A percentile compares a stretch with the other conserved stretches of the same genome.
phyloP scores from a whole-genome alignment of 352 stramenopile species.

The Pythium periplocum region DNA sequence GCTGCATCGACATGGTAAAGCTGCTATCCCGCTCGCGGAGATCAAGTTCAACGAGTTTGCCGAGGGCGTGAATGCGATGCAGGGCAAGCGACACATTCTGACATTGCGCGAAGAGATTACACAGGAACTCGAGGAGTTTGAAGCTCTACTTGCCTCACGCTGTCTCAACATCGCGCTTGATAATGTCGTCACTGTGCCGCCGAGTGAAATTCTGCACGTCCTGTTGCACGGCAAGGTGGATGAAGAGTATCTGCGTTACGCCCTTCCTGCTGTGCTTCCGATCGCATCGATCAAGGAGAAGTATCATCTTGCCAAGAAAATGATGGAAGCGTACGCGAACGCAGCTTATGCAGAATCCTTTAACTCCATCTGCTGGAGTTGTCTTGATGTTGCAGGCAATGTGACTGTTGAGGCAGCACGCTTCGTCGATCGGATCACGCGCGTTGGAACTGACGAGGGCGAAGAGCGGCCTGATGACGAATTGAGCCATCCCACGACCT shows the following conservation, averaged over 20 bases:
- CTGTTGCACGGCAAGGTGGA: conserved; percentile 43
- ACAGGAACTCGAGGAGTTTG: conserved; percentile 66
- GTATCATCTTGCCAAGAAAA: conserved; percentile 36
- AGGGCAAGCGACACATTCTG: conserved; percentile 43
- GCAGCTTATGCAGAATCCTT: conserved; percentile 46
- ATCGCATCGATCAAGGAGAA: conserved; percentile 61
- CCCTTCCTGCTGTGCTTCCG: conserved; percentile 48
- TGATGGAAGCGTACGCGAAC: conserved; percentile 49
- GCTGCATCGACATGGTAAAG: conserved; percentile 37
- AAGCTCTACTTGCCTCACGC: conserved; percentile 47
- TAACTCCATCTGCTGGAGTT: conserved; percentile 68
- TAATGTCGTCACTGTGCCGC: conserved; percentile 28
- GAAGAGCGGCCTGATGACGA: neutral
- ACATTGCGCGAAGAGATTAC: conserved; percentile 57
- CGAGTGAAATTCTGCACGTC: conserved; percentile 57
- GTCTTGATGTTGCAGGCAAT: conserved; percentile 56
- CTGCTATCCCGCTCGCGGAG: conserved; percentile 33
- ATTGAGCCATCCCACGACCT: neutral
- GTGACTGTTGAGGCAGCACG: conserved; percentile 59
- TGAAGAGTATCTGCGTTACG: conserved; percentile 57
- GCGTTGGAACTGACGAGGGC: neutral
- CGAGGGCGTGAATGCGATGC: conserved; percentile 42
- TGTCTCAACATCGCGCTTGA: conserved; percentile 56
- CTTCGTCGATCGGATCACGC: conserved; percentile 54
- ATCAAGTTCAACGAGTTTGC: conserved; percentile 51